Conservation (phyloP, 805 yeast species). For the Schwanniomyces vanrijiae region DNA sequence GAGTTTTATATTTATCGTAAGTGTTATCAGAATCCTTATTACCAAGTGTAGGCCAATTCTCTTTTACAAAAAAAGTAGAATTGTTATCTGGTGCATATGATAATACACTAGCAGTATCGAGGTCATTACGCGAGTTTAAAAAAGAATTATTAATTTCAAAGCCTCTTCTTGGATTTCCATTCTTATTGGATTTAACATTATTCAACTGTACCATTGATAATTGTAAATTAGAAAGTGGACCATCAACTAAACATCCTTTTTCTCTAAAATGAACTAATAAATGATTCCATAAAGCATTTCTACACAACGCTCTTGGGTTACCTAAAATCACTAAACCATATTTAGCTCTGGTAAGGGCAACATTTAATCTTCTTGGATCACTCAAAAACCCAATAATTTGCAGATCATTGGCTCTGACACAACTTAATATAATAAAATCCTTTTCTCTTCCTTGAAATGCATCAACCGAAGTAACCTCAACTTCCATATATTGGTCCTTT, state of each 20-base stretch:
- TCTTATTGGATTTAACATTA: conserved; percentile 25
- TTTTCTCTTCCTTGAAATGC: conserved; percentile 47
- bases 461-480: conserved; percentile 72
- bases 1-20: conserved; percentile 9
- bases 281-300: conserved; percentile 75
- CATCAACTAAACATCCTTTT: conserved; percentile 86
- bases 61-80: conserved; percentile 1
- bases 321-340: conserved; percentile 62
- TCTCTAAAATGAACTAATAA: conserved; percentile 77
- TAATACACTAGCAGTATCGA: conserved; percentile 27
- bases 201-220: conserved; percentile 60
- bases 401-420: conserved; percentile 44
- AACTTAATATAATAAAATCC: conserved; percentile 41
- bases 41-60: conserved; percentile 30
- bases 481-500: conserved; percentile 61
- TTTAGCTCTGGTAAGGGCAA: conserved; percentile 44
- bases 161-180: neutral
- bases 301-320: conserved; percentile 74
- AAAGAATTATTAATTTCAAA: conserved; percentile 12
- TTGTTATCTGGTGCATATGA: conserved; percentile 18
- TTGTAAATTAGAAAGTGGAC: conserved; percentile 77
- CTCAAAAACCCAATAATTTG: conserved; percentile 43
- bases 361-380: conserved; percentile 45
- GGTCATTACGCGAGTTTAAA: conserved; percentile 14
- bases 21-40: conserved; percentile 9